These are phyloP conservation scores for Chaetoceros tenuissimus DNA, from an alignment of 108 stramenopile species.

Conservation along the genomic window DNA sequence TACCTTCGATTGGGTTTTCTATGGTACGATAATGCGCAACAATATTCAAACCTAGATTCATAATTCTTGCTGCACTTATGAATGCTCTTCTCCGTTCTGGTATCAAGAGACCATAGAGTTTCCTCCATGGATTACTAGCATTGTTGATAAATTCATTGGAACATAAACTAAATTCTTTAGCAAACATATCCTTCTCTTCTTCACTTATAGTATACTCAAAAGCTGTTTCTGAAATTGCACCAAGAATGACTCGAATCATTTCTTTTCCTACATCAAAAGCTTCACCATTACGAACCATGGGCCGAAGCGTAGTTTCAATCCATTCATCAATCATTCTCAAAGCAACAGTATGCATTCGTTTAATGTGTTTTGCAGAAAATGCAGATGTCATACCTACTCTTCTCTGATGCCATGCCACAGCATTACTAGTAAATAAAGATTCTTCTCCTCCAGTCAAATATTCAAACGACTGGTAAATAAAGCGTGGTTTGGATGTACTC, in stretches of 20 bases:
- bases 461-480: constrained; percentile 11
- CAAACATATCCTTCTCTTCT: constrained; percentile 6
- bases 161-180: background rate
- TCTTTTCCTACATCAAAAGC: constrained; percentile 32
- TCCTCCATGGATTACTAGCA: background rate
- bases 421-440: constrained; percentile 27
- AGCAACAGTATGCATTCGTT: constrained; percentile 26
- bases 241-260: constrained; percentile 22
- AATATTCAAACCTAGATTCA: constrained; percentile 16
- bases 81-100: constrained; percentile 7
- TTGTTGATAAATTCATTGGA: background rate
- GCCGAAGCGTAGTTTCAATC: constrained; percentile 16
- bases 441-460: constrained; percentile 7
- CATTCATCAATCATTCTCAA: constrained; percentile 26
- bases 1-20: constrained; percentile 5
- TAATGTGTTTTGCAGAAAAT: constrained; percentile 21
- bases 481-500: constrained; percentile 12
- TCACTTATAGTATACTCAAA: constrained; percentile 35
- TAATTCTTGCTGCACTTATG: constrained; percentile 1
- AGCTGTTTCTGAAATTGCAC: constrained; percentile 29
- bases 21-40: constrained; percentile 18
- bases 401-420: constrained; percentile 25
- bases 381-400: constrained; percentile 28
- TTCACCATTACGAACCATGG: constrained; percentile 8
- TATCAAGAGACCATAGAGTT: constrained; percentile 2